Percentiles rank a stretch among this genome's conserved stretches.
Evolutionary conservation across 176 grass and related monocot species (phyloP).

Genomic region (Zoysia pacifica): DNA sequence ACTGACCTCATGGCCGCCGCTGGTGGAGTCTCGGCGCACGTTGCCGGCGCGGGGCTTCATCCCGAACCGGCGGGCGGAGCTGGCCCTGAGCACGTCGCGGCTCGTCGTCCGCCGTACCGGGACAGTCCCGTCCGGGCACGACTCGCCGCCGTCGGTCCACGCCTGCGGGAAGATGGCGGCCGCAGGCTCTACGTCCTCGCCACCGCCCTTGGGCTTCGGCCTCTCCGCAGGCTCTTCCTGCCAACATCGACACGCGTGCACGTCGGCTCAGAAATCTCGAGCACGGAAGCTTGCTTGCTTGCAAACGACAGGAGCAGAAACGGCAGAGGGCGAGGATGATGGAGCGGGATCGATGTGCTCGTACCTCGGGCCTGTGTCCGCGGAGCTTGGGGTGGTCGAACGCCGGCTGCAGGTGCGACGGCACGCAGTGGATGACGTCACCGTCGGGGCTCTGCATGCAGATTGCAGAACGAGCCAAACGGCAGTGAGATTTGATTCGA

Average conservation of each 20-base stretch:
- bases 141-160: conserved; percentile 62
- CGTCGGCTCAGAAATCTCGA: not conserved
- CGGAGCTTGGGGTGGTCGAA: conserved; percentile 62
- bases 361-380: conserved; percentile 65
- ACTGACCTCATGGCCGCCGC: conserved; percentile 77
- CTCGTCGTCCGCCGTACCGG: conserved; percentile 63
- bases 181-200: too few species aligned
- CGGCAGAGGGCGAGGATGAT: not conserved
- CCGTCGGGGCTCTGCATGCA: conserved; percentile 71
- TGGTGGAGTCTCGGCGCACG: conserved; percentile 73
- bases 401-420: conserved; percentile 72
- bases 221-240: conserved; percentile 59
- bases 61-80: conserved; percentile 58
- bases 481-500: not conserved
- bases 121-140: conserved; percentile 58
- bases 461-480: not conserved
- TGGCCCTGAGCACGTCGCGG: conserved; percentile 49
- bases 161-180: conserved; percentile 60
- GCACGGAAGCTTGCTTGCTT: not conserved
- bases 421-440: conserved; percentile 79
- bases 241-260: not conserved
- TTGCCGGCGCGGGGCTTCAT: conserved; percentile 52
- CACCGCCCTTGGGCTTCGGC: not conserved
- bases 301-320: not conserved
- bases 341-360: not conserved